Conservation (phyloP, 208 protist species). For the Leishmania amazonensis region DNA sequence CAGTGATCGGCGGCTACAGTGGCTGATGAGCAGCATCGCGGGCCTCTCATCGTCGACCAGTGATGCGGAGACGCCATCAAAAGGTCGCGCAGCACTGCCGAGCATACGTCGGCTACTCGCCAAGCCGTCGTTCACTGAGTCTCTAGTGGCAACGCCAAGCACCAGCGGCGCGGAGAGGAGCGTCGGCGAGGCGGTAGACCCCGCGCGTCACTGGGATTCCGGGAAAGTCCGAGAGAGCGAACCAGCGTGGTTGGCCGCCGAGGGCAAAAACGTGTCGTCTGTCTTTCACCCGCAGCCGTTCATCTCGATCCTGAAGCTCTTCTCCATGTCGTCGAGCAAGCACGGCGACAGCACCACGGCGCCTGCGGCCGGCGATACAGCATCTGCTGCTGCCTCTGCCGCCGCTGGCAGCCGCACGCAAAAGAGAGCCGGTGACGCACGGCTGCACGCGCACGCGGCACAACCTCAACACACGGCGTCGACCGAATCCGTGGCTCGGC, state of each 20-base stretch:
- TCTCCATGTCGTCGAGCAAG: slow-evolving; percentile 8
- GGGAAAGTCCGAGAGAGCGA: background rate
- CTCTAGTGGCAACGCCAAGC: background rate
- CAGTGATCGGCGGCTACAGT: slow-evolving; percentile 29
- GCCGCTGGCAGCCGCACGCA: background rate
- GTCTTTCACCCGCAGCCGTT: slow-evolving; percentile 28
- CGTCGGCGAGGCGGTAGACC: background rate
- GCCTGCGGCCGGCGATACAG: background rate
- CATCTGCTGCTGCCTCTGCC: background rate
- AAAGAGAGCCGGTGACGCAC: background rate
- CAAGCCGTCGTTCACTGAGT: slow-evolving; percentile 17
- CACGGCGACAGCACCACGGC: background rate
- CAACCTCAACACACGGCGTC: background rate
- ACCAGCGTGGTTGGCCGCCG: slow-evolving; percentile 22
- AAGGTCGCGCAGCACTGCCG: slow-evolving; percentile 4
- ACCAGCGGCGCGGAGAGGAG: background rate
- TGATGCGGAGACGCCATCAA: background rate
- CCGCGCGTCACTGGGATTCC: background rate
- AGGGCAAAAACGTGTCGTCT: slow-evolving; percentile 18
- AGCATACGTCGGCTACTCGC: slow-evolving; percentile 31
- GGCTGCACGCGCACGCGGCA: background rate
- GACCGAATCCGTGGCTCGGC: background rate
- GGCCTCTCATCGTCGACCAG: background rate
- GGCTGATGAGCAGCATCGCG: slow-evolving; percentile 18
- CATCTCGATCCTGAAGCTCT: slow-evolving; percentile 28